Base-by-base conservation (phyloP, 345 rosid genomes). In the Hevea brasiliensis region DNA sequence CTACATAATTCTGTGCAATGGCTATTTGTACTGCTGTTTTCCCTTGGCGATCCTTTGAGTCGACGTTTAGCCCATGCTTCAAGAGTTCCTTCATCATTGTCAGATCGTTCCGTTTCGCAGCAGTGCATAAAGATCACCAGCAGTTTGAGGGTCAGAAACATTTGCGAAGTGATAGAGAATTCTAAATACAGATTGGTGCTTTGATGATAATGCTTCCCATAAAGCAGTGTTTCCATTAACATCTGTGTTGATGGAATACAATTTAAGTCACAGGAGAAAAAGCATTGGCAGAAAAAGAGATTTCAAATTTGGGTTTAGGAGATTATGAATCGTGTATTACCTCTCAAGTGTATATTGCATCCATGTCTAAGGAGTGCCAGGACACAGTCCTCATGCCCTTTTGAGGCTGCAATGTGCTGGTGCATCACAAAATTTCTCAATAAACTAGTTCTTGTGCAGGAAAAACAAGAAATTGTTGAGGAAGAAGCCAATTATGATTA, bases 371-470 rank as follows among this genome's bases (percentile, higher is more conserved):
- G 76, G 61, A 93, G 92, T 77, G 88, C 89, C 57, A 76, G 53
- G 10, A 91, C 93, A 84, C 94, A 91, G 17, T 91, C 96, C 77
- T 90, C 97, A 58, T 89, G 90, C 71, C 98, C 98, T 76, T 79
- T 84, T 3, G 93, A 85, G 76, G 97, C 97, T 60, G 97, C 97
- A 68, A 94, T 74, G 77, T 91, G 98, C 97, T 94, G 91, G 74
- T 62, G 47, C 66, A 71, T 65, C 61, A 71, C 14, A 76, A 1
- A 73, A 45, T 37, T 56, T 12, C 63, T 29, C 20, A 21, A 32
- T 32, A 32, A 32, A 32, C 37, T 32, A 32, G 4, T 32, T 32
- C 37, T 32, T 32, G 37, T 32, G 37, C 37, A 32, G 2, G 37
- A 32, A 32, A 4, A 32, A 32, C 3, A 32, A 32, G 37, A 32